Evolutionary conservation across 2,329 filamentous ascomycete genomes (phyloP).

Genomic region (Akanthomyces uredinophilus): DNA sequence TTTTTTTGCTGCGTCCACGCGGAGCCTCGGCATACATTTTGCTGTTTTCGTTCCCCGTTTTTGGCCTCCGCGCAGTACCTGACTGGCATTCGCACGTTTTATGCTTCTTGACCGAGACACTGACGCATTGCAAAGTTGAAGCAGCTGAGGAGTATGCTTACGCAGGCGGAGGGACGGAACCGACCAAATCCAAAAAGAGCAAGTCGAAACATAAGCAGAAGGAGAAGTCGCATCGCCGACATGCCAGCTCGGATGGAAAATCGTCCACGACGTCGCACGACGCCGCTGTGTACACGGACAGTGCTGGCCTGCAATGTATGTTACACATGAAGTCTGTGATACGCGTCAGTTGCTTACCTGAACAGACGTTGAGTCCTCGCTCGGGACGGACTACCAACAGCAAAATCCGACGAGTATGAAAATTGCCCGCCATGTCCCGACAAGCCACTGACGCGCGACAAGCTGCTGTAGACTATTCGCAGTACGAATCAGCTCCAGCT

Average conservation of each 20-base stretch:
- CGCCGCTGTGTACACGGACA: background rate
- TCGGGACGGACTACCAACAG: background rate
- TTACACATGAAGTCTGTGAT: background rate
- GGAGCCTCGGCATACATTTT: background rate
- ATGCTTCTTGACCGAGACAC: background rate
- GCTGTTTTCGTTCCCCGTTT: background rate
- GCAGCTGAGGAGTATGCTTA: constrained; percentile 21
- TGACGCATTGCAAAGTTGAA: background rate
- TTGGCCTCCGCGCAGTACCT: background rate
- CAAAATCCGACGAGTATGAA: background rate
- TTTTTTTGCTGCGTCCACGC: background rate
- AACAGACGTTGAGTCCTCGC: background rate
- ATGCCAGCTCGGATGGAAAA: constrained; percentile 3
- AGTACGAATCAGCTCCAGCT: background rate
- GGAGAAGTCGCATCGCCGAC: constrained; percentile 12
- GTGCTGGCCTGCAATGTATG: background rate
- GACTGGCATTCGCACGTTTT: background rate
- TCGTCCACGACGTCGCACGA: background rate
- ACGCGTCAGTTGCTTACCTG: background rate
- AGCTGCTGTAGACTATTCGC: constrained; percentile 1
- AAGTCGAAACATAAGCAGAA: constrained; percentile 11
- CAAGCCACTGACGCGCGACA: background rate
- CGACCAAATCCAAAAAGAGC: background rate
- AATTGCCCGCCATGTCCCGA: background rate
- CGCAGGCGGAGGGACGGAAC: constrained; percentile 16